Conservation (phyloP, 352 stramenopile species). For the Pythium aquatile region DNA sequence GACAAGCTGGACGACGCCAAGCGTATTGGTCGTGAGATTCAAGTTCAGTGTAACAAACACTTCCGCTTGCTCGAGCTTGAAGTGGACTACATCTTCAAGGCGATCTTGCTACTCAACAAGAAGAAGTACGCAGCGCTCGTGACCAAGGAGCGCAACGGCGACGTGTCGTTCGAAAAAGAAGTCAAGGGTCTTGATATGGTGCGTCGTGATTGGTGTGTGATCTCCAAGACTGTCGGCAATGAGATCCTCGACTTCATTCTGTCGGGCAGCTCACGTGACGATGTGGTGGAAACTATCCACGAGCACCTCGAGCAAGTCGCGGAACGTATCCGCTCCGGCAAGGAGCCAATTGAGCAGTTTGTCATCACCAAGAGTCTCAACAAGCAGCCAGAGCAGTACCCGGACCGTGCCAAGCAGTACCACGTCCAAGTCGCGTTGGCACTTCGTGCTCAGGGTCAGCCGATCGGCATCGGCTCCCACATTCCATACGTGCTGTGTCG, state of each 20-base stretch:
- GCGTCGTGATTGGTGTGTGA: slow-evolving; percentile 97
- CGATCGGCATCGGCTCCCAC: slow-evolving; percentile 97
- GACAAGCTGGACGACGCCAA: slow-evolving; percentile 93
- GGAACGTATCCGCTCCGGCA: slow-evolving; percentile 91
- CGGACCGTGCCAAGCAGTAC: slow-evolving; percentile 94
- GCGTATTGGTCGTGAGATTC: slow-evolving; percentile 94
- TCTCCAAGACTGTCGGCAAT: slow-evolving; percentile 96
- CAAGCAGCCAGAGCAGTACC: slow-evolving; percentile 98
- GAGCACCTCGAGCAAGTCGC: slow-evolving; percentile 93
- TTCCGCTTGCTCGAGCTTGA: slow-evolving; percentile 99
- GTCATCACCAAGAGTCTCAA: slow-evolving; percentile 99
- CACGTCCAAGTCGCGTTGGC: slow-evolving; percentile 98
- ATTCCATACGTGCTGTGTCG: slow-evolving; percentile 98
- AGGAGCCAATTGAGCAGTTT: slow-evolving; percentile 96
- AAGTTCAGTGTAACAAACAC: slow-evolving; percentile 98
- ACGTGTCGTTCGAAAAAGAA: slow-evolving; percentile 92
- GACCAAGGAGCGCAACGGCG: slow-evolving; percentile 81
- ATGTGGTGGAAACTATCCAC: slow-evolving; percentile 96
- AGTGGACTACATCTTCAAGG: slow-evolving; percentile 99
- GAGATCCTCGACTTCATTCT: slow-evolving; percentile 98
- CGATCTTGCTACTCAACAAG: slow-evolving; percentile 99
- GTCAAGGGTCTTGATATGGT: slow-evolving; percentile 99
- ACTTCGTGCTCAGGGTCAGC: slow-evolving; percentile 93
- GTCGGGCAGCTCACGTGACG: slow-evolving; percentile 91
- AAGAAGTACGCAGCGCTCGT: slow-evolving; percentile 99